Evolutionary conservation across 305 asterid genomes (phyloP), one percentile per base, ranked within the genome.

Genomic region (Caryopteris hybrid): DNA sequence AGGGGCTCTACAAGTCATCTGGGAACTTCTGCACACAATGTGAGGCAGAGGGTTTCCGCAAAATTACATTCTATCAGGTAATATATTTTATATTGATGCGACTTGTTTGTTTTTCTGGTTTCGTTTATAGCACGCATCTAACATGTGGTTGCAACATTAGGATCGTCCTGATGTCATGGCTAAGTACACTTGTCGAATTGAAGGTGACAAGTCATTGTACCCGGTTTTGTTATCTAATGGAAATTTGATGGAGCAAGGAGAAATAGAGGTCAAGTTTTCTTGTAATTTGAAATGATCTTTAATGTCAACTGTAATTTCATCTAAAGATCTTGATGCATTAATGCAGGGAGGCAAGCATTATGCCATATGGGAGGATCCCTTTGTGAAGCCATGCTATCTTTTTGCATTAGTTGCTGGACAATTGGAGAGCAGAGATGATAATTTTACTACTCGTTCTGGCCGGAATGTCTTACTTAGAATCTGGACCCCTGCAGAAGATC

Each of bases 161-260:
- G 98, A 92, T 69, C 97, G 97, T 43, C 98, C 98, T 54, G 98
- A 92, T 79, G 77, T 92, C 54, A 86, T 92, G 97, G 91, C 98
- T 8, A 85, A 71, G 78, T 90, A 90, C 84, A 92, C 93, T 62
- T 84, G 95, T 64, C 86, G 84, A 34, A 83, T 92, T 73, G 97
- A 90, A 80, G 98, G 82, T 57, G 96, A 92, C 79, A 90, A 90
- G 76, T 79, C 88, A 53, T 59, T 86, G 75, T 92, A 89, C 83
- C 98, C 98, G 63, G 96, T 92, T 20, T 55, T 92, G 73, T 74
- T 92, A 78, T 86, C 92, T 18, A 90, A 90, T 68, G 98, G 98
- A 58, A 89, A 92, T 76, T 92, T 89, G 62, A 69, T 82, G 5
- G 96, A 83, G 77, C 90, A 88, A 83, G 98, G 96, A 61, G 92